Evolutionary conservation across 257 asterid genomes (phyloP).

Genomic region (Anisodus tanguticus): DNA sequence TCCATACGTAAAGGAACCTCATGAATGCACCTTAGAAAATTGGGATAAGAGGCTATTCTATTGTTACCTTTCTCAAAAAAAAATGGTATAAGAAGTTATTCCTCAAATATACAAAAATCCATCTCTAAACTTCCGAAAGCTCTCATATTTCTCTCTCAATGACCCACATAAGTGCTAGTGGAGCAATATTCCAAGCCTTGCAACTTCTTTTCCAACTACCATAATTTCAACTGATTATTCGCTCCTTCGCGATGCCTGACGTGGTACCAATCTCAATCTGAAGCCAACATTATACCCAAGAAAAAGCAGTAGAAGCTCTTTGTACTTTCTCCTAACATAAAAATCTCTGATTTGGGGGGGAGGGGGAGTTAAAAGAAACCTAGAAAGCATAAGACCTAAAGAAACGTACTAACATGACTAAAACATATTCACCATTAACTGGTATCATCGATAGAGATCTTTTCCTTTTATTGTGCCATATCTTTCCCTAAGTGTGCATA

Average conservation of each 20-base stretch:
- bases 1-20: neutral
- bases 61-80: too few species aligned
- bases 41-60: neutral
- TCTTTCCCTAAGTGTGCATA: neutral
- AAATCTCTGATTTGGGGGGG: too few species aligned
- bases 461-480: neutral
- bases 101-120: neutral
- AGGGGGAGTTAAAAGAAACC: too few species aligned
- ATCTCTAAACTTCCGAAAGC: neutral
- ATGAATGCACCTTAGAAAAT: neutral
- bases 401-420: too few species aligned
- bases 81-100: neutral
- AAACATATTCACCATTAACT: neutral
- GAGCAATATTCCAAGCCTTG: neutral
- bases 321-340: neutral
- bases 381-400: too few species aligned
- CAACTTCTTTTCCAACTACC: neutral
- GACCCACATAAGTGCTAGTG: neutral
- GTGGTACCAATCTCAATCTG: neutral
- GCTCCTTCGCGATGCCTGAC: neutral
- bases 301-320: neutral
- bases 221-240: too few species aligned
- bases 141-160: neutral
- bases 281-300: neutral
- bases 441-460: neutral